phyloP scores from a whole-genome alignment of 768 basidiomycete species.

The Pulveroboletus sp. region DNA sequence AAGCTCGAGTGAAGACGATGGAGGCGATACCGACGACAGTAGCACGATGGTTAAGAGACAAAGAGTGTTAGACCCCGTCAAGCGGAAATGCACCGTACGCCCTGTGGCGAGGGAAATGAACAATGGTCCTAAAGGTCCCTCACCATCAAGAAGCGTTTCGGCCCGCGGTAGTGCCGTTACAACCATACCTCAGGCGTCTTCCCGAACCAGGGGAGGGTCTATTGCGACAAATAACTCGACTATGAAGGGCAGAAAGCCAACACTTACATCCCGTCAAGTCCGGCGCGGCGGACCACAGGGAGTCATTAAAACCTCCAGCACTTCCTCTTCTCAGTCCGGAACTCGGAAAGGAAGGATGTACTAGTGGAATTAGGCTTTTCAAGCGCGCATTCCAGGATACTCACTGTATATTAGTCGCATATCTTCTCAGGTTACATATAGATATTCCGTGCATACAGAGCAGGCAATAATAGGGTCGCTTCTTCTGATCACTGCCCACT shows the following conservation, averaged over 20 bases:
- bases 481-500: not conserved
- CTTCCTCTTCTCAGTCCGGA: conserved; percentile 27
- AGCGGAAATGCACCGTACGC: conserved; percentile 27
- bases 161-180: conserved; percentile 10
- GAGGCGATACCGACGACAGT: conserved; percentile 5
- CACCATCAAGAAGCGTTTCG: conserved; percentile 9
- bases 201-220: conserved; percentile 11
- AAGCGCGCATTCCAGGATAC: conserved; percentile 1
- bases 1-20: conserved; percentile 22
- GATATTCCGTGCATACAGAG: not conserved
- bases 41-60: conserved; percentile 22
- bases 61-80: conserved; percentile 23
- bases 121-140: conserved; percentile 11
- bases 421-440: conserved; percentile 7
- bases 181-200: conserved; percentile 8
- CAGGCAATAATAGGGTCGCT: no score
- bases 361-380: conserved; percentile 6
- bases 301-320: conserved; percentile 19
- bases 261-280: conserved; percentile 6
- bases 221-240: conserved; percentile 7
- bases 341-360: conserved; percentile 18
- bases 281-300: conserved; percentile 9
- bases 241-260: conserved; percentile 14
- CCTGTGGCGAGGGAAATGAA: conserved; percentile 14
- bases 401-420: conserved; percentile 26